These are phyloP conservation scores for Aspergillus mulundensis DNA, from an alignment of 495 filamentous ascomycete genomes.

Conservation along the genomic window DNA sequence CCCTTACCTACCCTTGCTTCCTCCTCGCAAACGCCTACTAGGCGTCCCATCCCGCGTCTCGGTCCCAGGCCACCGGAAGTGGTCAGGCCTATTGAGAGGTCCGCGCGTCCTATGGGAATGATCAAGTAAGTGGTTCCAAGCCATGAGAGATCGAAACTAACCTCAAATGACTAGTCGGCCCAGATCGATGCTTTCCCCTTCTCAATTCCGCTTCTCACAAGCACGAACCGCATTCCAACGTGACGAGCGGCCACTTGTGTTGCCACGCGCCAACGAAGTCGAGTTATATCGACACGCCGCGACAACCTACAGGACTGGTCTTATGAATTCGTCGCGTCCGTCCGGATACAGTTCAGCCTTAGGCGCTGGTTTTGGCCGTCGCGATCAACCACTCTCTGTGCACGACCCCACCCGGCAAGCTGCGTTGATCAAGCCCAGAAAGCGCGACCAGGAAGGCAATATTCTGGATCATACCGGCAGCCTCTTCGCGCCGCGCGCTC, in stretches of 20 bases:
- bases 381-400: too few relatives aligned
- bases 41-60: not conserved
- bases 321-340: not conserved
- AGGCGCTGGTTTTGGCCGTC: too few relatives aligned
- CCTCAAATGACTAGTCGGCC: too few relatives aligned
- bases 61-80: too few relatives aligned
- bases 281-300: not conserved
- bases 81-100: too few relatives aligned
- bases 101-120: too few relatives aligned
- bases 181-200: not conserved
- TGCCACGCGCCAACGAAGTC: not conserved
- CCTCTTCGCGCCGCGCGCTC: not conserved
- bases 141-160: too few relatives aligned
- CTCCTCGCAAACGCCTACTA: not conserved
- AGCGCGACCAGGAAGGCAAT: not conserved
- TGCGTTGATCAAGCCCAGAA: not conserved
- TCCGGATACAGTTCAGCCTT: not conserved
- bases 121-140: too few relatives aligned
- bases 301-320: not conserved
- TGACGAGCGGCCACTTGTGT: not conserved
- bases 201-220: slow-evolving; percentile 12
- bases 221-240: not conserved
- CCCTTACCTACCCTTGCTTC: not conserved
- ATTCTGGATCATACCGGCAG: not conserved
- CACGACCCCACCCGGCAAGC: not conserved